Conservation (phyloP, 495 filamentous ascomycete genomes). For the Penicillium bovifimosum region DNA sequence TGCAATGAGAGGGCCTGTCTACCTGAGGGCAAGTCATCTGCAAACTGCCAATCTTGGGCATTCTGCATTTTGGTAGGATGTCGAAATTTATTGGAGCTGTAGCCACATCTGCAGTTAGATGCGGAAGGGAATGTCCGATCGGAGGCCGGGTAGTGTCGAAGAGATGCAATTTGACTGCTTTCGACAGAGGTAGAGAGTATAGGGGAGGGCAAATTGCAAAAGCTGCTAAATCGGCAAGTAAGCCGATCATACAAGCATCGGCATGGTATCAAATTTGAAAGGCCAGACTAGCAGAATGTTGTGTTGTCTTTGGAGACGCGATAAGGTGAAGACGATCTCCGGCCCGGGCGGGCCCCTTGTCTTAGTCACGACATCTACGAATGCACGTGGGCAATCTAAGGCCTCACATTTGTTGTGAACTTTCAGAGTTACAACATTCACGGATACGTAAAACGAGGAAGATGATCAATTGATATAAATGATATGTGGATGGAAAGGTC, state of each 20-base stretch:
- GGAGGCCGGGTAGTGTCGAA: background rate
- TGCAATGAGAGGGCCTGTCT: background rate
- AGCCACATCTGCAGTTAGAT: constrained; percentile 10
- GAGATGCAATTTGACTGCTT: background rate
- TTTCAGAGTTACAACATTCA: background rate
- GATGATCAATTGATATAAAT: constrained; percentile 5
- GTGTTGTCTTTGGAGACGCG: background rate
- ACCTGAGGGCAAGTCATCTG: constrained; percentile 16
- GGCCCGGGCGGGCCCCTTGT: background rate
- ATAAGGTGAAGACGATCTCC: background rate
- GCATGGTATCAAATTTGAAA: background rate
- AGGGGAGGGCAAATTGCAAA: background rate
- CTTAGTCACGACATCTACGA: background rate
- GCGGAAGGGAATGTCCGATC: background rate
- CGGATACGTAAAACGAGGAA: background rate
- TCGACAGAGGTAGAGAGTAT: too few species aligned
- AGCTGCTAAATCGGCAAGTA: background rate
- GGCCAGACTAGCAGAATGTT: background rate
- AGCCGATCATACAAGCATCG: background rate
- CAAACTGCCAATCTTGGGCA: constrained; percentile 15
- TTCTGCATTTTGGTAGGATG: constrained; percentile 20
- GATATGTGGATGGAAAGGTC: background rate
- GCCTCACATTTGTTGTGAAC: background rate
- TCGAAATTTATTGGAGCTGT: background rate
- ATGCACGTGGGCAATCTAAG: background rate